phyloP scores from a whole-genome alignment of 73 alveolate species.

The Tetrahymena elliotti region DNA sequence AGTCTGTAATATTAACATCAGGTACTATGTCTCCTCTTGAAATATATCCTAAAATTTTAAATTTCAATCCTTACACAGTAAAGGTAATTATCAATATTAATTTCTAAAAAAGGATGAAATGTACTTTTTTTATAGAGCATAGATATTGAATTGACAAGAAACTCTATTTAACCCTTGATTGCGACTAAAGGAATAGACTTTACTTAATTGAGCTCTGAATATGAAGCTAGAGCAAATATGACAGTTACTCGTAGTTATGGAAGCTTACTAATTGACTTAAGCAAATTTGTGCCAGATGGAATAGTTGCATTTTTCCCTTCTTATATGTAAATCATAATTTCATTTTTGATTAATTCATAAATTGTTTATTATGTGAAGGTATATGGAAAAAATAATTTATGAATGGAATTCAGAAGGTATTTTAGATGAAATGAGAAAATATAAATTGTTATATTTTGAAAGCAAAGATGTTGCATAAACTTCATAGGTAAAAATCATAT shows the following conservation, averaged over 20 bases:
- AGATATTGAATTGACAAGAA: constrained; percentile 66
- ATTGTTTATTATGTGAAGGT: neutral
- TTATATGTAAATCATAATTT: constrained; percentile 2
- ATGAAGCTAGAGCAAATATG: constrained; percentile 65
- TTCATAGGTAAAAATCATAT: constrained; percentile 4
- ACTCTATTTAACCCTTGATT: constrained; percentile 67
- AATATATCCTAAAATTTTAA: constrained; percentile 64
- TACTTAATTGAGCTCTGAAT: constrained; percentile 51
- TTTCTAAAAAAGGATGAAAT: neutral
- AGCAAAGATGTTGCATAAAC: constrained; percentile 66
- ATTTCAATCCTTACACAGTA: constrained; percentile 60
- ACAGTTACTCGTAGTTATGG: constrained; percentile 80
- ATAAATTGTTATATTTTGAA: constrained; percentile 71
- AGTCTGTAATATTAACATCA: constrained; percentile 63
- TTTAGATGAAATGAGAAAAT: constrained; percentile 56
- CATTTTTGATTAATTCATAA: neutral
- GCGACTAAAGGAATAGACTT: constrained; percentile 70
- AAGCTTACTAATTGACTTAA: constrained; percentile 60
- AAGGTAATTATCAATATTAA: neutral
- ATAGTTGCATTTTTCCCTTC: constrained; percentile 73
- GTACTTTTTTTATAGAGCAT: constrained; percentile 11
- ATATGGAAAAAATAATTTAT: constrained; percentile 66
- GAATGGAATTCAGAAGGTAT: constrained; percentile 80
- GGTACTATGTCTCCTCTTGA: constrained; percentile 81
- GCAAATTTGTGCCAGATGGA: constrained; percentile 83